Evolutionary conservation across 306 rosid genomes (phyloP).

Genomic region (Cucurbita argyrosperma): DNA sequence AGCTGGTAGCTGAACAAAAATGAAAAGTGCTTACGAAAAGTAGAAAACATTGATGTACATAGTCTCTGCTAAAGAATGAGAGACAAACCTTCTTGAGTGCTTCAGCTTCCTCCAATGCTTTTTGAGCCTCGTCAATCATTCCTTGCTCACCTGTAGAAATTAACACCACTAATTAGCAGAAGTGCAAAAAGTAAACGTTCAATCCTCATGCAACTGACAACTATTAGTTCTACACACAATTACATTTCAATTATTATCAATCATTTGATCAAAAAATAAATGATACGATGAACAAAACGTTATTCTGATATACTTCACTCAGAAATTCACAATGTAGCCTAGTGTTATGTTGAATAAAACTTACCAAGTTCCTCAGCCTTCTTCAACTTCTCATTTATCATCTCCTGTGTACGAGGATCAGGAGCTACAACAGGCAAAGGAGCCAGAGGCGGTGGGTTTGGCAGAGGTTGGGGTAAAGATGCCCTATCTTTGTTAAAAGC

Average conservation of each 20-base stretch:
- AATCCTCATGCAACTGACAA: neutral
- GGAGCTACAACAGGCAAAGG: conserved; percentile 74
- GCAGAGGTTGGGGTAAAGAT: conserved; percentile 80
- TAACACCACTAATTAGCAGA: neutral
- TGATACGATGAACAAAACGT: neutral
- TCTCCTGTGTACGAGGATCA: conserved; percentile 83
- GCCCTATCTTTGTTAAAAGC: conserved; percentile 98
- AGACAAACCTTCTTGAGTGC: conserved; percentile 72
- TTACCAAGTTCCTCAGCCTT: conserved; percentile 98
- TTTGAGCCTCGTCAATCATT: conserved; percentile 94
- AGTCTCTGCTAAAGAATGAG: conserved; percentile 1
- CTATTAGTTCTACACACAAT: neutral
- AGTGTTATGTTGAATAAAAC: conserved; percentile 1
- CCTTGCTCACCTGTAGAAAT: conserved; percentile 83
- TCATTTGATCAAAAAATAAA: neutral
- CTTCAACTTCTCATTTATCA: conserved; percentile 96
- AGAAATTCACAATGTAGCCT: neutral
- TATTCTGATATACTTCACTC: neutral
- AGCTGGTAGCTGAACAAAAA: conserved; percentile 54
- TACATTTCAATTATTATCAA: neutral
- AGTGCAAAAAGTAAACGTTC: neutral
- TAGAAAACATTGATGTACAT: neutral
- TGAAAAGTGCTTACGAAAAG: neutral
- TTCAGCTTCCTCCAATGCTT: conserved; percentile 99
- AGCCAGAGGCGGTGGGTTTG: conserved; percentile 84